Evolutionary conservation across 176 grass and related monocot genomes (phyloP).

Genomic region (Paspalum notatum): DNA sequence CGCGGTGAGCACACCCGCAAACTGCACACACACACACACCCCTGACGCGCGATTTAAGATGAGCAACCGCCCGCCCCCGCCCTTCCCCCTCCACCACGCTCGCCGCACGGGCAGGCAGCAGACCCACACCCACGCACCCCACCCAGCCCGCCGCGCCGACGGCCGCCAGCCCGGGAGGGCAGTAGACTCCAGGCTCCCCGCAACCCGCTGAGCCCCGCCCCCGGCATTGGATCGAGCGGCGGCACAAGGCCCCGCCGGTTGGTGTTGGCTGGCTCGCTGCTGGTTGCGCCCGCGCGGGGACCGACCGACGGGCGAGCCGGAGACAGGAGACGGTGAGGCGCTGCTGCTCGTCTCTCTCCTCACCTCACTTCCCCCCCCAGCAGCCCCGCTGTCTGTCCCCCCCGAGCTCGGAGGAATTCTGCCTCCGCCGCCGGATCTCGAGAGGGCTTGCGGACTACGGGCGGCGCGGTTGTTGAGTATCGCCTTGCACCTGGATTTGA

Average conservation of each 20-base stretch:
- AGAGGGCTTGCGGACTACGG: too few relatives aligned
- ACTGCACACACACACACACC: not conserved
- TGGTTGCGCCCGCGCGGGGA: too few relatives aligned
- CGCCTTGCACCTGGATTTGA: conserved; percentile 4
- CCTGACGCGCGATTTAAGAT: conserved; percentile 39
- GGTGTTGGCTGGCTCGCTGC: too few relatives aligned
- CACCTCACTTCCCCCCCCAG: not conserved
- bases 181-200: too few relatives aligned
- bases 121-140: not conserved
- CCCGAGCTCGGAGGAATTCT: too few relatives aligned
- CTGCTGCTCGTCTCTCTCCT: not conserved
- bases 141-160: not conserved
- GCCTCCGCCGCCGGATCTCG: too few relatives aligned
- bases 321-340: conserved; percentile 22
- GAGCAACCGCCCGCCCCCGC: not conserved
- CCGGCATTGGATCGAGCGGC: too few relatives aligned
- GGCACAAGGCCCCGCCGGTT: too few relatives aligned
- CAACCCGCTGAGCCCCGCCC: too few relatives aligned
- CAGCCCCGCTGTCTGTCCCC: too few relatives aligned
- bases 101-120: not conserved
- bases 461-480: not conserved
- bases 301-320: too few relatives aligned
- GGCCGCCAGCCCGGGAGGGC: too few relatives aligned
- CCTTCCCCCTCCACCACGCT: conserved; percentile 7
- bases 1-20: not conserved